Conservation (phyloP, 306 rosid species). For the Begonia peltatifolia region DNA sequence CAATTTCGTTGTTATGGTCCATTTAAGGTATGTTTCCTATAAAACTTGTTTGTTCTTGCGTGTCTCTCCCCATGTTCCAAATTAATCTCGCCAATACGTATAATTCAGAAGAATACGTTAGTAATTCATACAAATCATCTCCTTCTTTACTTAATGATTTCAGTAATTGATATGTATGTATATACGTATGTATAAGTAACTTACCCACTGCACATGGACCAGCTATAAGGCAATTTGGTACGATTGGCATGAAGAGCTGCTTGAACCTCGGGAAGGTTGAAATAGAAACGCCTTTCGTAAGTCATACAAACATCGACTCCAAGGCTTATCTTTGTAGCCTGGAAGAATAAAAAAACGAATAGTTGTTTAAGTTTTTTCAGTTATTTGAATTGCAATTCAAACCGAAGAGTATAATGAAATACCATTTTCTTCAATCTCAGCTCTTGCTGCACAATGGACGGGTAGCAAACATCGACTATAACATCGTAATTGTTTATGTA, state of each 20-base stretch:
- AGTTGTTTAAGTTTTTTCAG: background rate
- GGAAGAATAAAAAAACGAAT: conserved; percentile 3
- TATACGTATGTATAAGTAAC: conserved; percentile 1
- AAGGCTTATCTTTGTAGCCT: conserved; percentile 68
- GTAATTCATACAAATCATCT: no score
- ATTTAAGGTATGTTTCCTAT: no score
- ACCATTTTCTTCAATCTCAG: conserved; percentile 57
- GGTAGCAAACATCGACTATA: conserved; percentile 79
- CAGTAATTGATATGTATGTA: background rate
- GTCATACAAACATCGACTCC: conserved; percentile 80
- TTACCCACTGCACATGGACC: conserved; percentile 77
- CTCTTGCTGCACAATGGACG: conserved; percentile 74
- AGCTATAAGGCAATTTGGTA: conserved; percentile 50
- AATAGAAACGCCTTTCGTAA: conserved; percentile 40
- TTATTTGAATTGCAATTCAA: background rate
- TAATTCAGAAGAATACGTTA: no score
- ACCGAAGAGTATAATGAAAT: conserved; percentile 6
- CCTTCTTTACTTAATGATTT: no score
- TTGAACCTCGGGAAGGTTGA: conserved; percentile 83
- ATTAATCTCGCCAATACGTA: no score
- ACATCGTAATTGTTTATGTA: conserved; percentile 66
- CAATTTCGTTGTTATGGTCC: no score
- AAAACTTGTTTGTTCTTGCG: no score
- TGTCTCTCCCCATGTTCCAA: no score
- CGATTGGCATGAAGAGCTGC: conserved; percentile 90